Base-by-base conservation (phyloP, 1,139 yeast species). In the Suhomyces kunorum region DNA sequence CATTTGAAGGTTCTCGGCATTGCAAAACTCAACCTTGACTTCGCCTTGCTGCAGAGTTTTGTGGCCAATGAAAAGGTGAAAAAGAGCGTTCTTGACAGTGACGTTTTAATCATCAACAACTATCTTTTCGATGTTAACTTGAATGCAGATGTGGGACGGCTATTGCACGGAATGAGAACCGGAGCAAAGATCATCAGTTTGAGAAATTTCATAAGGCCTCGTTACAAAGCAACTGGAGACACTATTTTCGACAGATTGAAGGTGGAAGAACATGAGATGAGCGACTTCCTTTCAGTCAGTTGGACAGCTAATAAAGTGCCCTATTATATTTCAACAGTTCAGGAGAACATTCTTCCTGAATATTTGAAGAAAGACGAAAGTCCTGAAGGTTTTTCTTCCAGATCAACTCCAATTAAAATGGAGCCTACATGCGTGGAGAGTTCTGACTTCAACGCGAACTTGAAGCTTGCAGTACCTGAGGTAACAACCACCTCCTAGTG, bases 231-330 rank as follows among this genome's bases (percentile, higher is more conserved):
- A 9, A 72, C 78, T 29, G 69, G 76, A 5, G 85, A 78, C 24
- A 78, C 87, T 9, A 55, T 71, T 3, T 67, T 88, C 48, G 88
- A 84, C 55, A 71, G 81, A 51, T 68, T 88, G 42, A 66, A 70
- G 29, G 90, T 87, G 3, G 80, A 80, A 46, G 79, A 77, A 50
- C 78, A 71, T 48, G 81, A 78, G 42, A 82, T 87, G 66, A 80
- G 81, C 32, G 79, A 80, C 38, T 80, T 80, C 48, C 75, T 69
- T 40, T 67, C 89, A 22, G 96, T 89, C 12, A 85, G 95, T 43
- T 89, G 97, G 97, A 88, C 96, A 0, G 86, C 86, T 25, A 83
- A 81, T 40, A 88, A 89, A 34, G 94, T 92, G 2, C 83, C 81
- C 8, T 88, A 86, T 61, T 88, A 77, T 58, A 78, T 88, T 8